These are phyloP conservation scores for Dictyostelium purpureum DNA, from an alignment of 78 protist species.

Conservation along the genomic window DNA sequence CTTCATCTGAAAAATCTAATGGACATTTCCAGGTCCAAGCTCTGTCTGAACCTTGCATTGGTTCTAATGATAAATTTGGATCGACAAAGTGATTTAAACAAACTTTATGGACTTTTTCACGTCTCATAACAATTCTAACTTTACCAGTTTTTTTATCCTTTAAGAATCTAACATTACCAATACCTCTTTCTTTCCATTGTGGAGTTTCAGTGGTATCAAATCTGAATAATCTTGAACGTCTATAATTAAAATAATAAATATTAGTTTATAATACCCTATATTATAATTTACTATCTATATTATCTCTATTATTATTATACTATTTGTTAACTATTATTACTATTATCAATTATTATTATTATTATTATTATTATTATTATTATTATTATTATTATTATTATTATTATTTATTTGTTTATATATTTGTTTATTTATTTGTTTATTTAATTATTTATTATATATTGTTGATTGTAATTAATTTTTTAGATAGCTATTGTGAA, in stretches of 20 bases:
- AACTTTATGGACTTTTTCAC: constrained; percentile 95
- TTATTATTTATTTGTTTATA: neutral
- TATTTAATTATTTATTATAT: neutral
- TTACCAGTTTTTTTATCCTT: constrained; percentile 82
- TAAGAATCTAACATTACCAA: constrained; percentile 90
- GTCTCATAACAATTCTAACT: constrained; percentile 94
- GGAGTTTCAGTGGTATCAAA: constrained; percentile 47
- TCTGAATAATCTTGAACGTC: constrained; percentile 91
- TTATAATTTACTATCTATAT: too few species aligned
- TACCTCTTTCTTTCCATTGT: constrained; percentile 96
- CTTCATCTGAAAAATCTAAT: constrained; percentile 75
- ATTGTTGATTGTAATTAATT: neutral
- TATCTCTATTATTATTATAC: too few species aligned
- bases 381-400: neutral
- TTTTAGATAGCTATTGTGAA: too few species aligned
- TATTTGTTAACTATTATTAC: too few species aligned
- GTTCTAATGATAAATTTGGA: constrained; percentile 34
- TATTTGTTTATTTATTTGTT: neutral
- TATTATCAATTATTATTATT: neutral
- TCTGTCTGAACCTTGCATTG: constrained; percentile 74
- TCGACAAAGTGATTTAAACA: constrained; percentile 89
- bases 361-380: too few species aligned
- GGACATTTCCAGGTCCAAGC: constrained; percentile 82
- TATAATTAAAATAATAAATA: neutral
- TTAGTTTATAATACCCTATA: neutral